Conservation (phyloP, 2,329 filamentous ascomycete genomes). For the Dothidotthia symphoricarpi region DNA sequence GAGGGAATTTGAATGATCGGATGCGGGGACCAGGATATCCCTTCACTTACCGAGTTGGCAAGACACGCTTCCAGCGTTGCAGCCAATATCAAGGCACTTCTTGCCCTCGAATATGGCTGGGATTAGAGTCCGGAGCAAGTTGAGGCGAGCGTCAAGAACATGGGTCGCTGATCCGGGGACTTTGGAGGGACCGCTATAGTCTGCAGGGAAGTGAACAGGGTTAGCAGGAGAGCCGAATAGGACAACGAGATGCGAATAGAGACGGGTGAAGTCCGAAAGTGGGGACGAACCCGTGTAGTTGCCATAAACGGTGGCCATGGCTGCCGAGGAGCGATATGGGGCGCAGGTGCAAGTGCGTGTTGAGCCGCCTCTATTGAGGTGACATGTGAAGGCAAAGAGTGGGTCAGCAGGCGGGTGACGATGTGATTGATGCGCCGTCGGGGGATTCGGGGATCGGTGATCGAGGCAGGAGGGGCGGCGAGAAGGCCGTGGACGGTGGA, state of each 20-base stretch:
- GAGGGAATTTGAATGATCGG: conserved; percentile 29
- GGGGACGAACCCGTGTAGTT: conserved; percentile 33
- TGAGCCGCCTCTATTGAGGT: too few species aligned
- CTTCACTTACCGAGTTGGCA: conserved; percentile 40
- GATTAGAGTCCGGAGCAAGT: conserved; percentile 32
- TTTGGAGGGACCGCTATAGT: conserved; percentile 41
- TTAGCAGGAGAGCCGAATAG: background rate
- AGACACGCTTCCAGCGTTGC: conserved; percentile 41
- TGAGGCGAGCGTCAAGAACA: conserved; percentile 40
- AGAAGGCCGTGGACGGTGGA: conserved; percentile 9
- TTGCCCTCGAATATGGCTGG: conserved; percentile 38
- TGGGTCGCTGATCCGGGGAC: conserved; percentile 37
- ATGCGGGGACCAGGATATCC: conserved; percentile 24
- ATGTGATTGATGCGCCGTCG: conserved; percentile 16
- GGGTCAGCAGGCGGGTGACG: conserved; percentile 7
- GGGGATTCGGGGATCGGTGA: conserved; percentile 1
- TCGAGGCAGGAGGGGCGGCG: conserved; percentile 12
- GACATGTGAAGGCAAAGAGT: too few species aligned
- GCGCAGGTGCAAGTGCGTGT: conserved; percentile 18
- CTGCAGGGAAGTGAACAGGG: conserved; percentile 21
- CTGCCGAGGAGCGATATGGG: conserved; percentile 9
- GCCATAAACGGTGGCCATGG: conserved; percentile 34
- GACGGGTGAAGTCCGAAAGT: conserved; percentile 4
- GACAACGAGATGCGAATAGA: conserved; percentile 16
- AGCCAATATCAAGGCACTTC: conserved; percentile 42